Conservation (phyloP, 257 asterid genomes). For the Cynanchum wilfordii region DNA sequence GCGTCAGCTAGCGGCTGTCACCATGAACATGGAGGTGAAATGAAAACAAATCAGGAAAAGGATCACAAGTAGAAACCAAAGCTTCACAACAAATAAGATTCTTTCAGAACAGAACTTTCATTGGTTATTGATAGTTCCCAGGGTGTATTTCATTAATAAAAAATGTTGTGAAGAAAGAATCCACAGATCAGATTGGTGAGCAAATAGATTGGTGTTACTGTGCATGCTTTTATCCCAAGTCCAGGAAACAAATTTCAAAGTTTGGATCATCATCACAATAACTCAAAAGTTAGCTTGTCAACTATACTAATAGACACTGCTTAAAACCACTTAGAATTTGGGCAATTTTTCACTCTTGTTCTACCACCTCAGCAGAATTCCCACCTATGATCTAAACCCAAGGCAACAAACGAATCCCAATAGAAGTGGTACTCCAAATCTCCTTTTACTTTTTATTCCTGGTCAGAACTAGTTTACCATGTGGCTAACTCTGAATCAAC, state of each 20-base stretch:
- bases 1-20: constrained; percentile 98
- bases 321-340: background rate
- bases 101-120: background rate
- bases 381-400: background rate
- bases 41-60: constrained; percentile 5
- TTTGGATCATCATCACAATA: background rate
- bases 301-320: background rate
- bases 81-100: background rate
- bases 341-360: background rate
- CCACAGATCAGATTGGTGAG: background rate
- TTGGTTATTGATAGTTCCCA: background rate
- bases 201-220: no score
- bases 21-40: constrained; percentile 10
- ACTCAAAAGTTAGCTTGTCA: background rate
- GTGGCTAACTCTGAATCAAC: background rate
- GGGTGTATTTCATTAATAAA: background rate
- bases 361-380: background rate
- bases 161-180: background rate
- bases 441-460: background rate
- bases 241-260: background rate
- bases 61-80: constrained; percentile 1
- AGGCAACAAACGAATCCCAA: background rate
- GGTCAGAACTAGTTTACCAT: background rate
- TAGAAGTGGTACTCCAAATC: background rate
- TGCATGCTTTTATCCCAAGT: no score